Evolutionary conservation across 768 basidiomycete genomes (phyloP).

Genomic region (Trichaptum fuscoviolaceum): DNA sequence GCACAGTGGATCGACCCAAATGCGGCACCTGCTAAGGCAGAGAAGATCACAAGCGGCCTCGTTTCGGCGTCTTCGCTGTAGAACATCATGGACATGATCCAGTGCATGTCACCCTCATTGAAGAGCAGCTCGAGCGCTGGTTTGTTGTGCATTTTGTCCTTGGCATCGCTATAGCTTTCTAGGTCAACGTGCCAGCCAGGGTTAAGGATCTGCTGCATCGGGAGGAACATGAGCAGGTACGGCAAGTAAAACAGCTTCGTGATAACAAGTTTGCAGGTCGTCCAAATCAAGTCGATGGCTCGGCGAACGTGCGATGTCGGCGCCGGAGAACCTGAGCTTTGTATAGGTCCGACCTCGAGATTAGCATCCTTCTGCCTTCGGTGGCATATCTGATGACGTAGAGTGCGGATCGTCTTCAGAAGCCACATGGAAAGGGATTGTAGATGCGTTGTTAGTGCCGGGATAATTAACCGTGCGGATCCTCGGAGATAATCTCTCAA

Average conservation of each 20-base stretch:
- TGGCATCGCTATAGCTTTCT: not conserved
- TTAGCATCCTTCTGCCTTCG: not conserved
- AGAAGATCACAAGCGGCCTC: not conserved
- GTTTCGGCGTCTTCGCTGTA: not conserved
- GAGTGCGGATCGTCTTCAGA: no score
- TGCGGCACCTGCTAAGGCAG: not conserved
- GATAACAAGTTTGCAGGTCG: not conserved
- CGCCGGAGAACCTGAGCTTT: not conserved
- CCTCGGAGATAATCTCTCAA: not conserved
- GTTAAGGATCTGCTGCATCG: not conserved
- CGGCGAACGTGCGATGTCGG: not conserved
- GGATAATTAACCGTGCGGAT: not conserved
- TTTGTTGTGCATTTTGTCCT: not conserved
- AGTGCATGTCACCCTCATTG: not conserved
- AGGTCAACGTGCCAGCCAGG: not conserved
- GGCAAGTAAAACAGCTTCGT: not conserved
- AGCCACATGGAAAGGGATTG: no score
- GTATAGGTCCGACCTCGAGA: not conserved
- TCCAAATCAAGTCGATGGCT: not conserved
- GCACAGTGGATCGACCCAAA: constrained; percentile 9
- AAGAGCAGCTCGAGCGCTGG: not conserved
- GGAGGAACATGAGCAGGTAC: not conserved
- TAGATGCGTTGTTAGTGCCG: not conserved
- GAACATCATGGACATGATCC: not conserved
- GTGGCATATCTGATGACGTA: no score